phyloP scores from a whole-genome alignment of 78 protist species.

The Anaeramoeba flamelloides region DNA sequence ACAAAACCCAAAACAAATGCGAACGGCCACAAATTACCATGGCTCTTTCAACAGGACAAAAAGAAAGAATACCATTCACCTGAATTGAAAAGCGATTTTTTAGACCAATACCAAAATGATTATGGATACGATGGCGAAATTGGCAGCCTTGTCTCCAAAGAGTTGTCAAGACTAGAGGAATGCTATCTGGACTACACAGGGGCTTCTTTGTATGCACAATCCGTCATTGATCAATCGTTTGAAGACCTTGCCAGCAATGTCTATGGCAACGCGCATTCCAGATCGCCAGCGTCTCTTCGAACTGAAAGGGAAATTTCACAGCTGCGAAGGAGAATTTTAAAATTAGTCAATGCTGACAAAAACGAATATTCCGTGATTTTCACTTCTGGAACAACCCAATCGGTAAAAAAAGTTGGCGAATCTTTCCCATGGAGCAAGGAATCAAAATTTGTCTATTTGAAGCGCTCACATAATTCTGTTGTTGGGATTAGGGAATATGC shows the following conservation, averaged over 20 bases:
- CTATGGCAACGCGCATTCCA: constrained; percentile 34
- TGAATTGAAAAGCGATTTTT: background rate
- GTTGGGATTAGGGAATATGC: constrained; percentile 38
- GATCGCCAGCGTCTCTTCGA: constrained; percentile 5
- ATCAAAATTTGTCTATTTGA: constrained; percentile 20
- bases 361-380: constrained; percentile 51
- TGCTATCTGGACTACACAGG: constrained; percentile 30
- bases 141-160: background rate
- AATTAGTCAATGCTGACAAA: constrained; percentile 29
- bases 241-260: constrained; percentile 2
- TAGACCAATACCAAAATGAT: background rate
- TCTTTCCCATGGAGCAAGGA: constrained; percentile 42
- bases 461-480: constrained; percentile 39
- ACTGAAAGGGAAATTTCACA: constrained; percentile 8
- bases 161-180: background rate
- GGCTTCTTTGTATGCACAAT: background rate
- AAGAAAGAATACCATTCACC: no score
- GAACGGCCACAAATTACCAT: no score
- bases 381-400: constrained; percentile 58
- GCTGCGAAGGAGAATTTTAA: constrained; percentile 23
- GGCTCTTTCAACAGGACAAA: no score
- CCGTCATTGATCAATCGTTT: background rate
- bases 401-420: constrained; percentile 50
- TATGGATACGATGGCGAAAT: background rate
- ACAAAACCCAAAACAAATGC: no score